Evolutionary conservation across 2,329 filamentous ascomycete genomes (phyloP).

Genomic region (Colletotrichum godetiae): DNA sequence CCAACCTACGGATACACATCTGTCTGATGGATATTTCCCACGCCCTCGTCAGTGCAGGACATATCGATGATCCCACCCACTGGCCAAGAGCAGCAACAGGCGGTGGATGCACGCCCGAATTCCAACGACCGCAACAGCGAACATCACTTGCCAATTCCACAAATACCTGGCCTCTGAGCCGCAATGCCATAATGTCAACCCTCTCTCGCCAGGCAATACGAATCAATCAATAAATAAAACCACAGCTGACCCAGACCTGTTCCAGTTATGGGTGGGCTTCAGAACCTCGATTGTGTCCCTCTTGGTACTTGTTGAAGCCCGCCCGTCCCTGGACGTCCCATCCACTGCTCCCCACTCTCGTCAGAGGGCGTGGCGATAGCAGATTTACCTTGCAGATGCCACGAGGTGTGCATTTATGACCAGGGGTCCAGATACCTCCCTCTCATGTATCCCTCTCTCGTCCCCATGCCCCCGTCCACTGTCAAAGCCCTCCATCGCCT

Average conservation of each 20-base stretch:
- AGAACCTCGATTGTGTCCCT: neutral
- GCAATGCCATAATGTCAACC: neutral
- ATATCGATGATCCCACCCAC: neutral
- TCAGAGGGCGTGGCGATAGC: constrained; percentile 30
- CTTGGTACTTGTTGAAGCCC: neutral
- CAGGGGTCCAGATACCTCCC: constrained; percentile 34
- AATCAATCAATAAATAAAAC: constrained; percentile 2
- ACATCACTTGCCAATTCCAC: neutral
- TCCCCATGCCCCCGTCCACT: constrained; percentile 36
- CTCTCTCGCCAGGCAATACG: neutral
- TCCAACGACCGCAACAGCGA: neutral
- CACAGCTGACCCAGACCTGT: neutral
- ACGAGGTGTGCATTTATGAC: constrained; percentile 35
- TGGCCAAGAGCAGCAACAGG: neutral
- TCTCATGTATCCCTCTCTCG: constrained; percentile 25
- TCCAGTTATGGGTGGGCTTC: constrained; percentile 3
- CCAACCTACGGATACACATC: neutral
- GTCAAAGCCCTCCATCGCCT: constrained; percentile 39
- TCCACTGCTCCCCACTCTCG: constrained; percentile 11
- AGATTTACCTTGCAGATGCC: constrained; percentile 36
- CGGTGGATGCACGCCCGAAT: neutral
- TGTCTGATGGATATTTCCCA: neutral
- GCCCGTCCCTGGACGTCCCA: constrained; percentile 4
- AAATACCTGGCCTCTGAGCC: neutral
- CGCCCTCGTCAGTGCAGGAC: neutral